A percentile compares a stretch with the other conserved stretches of the same genome.
phyloP scores from a whole-genome alignment of 129 eudicot genomes.

The Escallonia herrerae region DNA sequence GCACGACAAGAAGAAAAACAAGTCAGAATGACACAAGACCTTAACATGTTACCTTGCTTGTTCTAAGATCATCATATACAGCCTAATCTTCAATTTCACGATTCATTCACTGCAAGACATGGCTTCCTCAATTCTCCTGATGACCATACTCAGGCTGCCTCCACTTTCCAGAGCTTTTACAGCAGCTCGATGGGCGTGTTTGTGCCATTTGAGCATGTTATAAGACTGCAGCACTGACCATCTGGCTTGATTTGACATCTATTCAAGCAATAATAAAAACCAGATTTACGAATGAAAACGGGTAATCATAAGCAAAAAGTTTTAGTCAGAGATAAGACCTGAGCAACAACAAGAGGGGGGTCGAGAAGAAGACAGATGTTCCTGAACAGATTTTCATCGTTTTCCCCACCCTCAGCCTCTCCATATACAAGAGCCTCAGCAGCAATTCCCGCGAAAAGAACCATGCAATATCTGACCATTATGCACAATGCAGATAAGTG shows the following conservation, averaged over 20 bases:
- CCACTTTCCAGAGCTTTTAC: conserved; percentile 82
- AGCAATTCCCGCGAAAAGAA: conserved; percentile 89
- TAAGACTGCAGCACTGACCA: conserved; percentile 90
- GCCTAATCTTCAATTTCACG: too few species aligned
- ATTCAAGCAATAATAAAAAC: neutral
- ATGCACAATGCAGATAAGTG: neutral
- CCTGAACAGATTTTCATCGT: conserved; percentile 84
- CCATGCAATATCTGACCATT: conserved; percentile 79
- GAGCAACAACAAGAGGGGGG: conserved; percentile 72
- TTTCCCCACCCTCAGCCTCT: conserved; percentile 95
- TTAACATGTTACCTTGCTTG: too few species aligned
- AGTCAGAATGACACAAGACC: too few species aligned
- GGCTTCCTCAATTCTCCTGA: conserved; percentile 79
- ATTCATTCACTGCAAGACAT: conserved; percentile 22
- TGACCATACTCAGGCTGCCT: conserved; percentile 58
- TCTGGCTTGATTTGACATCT: conserved; percentile 99
- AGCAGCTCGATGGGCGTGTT: conserved; percentile 72
- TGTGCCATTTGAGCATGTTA: conserved; percentile 87
- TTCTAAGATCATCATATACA: too few species aligned
- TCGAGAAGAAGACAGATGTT: conserved; percentile 70
- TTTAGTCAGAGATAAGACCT: conserved; percentile 35
- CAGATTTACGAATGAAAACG: neutral
- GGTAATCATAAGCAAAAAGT: neutral
- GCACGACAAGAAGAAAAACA: too few species aligned
- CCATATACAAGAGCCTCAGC: conserved; percentile 97